Conservation (phyloP, 495 filamentous ascomycete genomes). For the Lasiosphaeriaceae sp. region DNA sequence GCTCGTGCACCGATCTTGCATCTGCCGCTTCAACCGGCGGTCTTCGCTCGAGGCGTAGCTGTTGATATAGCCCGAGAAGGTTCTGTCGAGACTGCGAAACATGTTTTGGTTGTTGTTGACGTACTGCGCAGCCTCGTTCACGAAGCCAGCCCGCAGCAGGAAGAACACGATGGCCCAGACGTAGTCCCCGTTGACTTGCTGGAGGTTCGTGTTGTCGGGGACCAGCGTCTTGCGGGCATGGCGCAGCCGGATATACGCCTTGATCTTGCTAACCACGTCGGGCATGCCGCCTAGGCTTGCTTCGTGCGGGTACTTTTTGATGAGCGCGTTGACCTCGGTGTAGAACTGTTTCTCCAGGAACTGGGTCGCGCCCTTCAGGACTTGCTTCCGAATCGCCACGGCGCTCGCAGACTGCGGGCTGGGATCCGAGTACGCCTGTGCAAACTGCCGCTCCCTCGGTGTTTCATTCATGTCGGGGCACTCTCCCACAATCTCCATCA, state of each 20-base stretch:
- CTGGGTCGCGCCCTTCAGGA: slow-evolving; percentile 69
- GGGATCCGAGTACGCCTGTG: slow-evolving; percentile 67
- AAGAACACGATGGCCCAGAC: slow-evolving; percentile 94
- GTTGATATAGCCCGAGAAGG: slow-evolving; percentile 84
- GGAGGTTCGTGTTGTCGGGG: slow-evolving; percentile 67
- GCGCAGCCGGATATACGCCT: slow-evolving; percentile 81
- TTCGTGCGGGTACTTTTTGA: slow-evolving; percentile 78
- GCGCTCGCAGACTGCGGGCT: slow-evolving; percentile 56
- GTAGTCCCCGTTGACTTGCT: slow-evolving; percentile 72
- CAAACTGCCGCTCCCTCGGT: slow-evolving; percentile 72
- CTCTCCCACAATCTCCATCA: slow-evolving; percentile 71
- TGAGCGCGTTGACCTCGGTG: slow-evolving; percentile 64
- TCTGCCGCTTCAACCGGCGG: slow-evolving; percentile 64
- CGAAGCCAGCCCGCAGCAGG: slow-evolving; percentile 79
- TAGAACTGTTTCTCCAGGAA: slow-evolving; percentile 76
- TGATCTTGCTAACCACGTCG: slow-evolving; percentile 80
- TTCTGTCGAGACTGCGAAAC: slow-evolving; percentile 85
- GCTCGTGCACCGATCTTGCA: slow-evolving; percentile 80
- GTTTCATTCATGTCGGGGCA: slow-evolving; percentile 50
- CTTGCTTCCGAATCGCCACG: slow-evolving; percentile 63
- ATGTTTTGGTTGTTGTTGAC: slow-evolving; percentile 69
- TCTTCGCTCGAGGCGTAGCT: slow-evolving; percentile 69
- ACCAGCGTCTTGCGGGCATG: slow-evolving; percentile 73
- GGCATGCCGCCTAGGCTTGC: slow-evolving; percentile 88
- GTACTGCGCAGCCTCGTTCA: slow-evolving; percentile 80